phyloP scores from a whole-genome alignment of 2,329 filamentous ascomycete species.

The Aspergillus sp. region DNA sequence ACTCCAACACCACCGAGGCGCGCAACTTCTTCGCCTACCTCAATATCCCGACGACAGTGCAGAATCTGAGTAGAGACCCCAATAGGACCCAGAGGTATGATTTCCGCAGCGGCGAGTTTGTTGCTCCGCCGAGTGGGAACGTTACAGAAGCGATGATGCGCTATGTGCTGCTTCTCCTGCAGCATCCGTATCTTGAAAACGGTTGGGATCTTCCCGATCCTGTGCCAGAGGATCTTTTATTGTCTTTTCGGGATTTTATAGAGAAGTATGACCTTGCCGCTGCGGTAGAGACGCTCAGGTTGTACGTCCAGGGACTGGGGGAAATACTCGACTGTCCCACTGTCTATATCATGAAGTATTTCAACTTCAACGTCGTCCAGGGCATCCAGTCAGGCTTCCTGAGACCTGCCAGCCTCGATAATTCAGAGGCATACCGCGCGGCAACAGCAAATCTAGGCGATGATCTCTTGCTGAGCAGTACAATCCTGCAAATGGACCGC shows the following conservation, averaged over 20 bases:
- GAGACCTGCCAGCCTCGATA: constrained; percentile 38
- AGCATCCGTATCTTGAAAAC: constrained; percentile 25
- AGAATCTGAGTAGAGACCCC: background rate
- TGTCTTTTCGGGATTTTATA: constrained; percentile 31
- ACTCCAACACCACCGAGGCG: constrained; percentile 20
- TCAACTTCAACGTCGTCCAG: constrained; percentile 31
- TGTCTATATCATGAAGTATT: constrained; percentile 25
- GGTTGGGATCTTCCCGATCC: constrained; percentile 28
- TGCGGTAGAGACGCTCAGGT: constrained; percentile 19
- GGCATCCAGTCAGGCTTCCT: constrained; percentile 31
- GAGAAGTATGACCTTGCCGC: constrained; percentile 24
- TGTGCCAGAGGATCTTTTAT: constrained; percentile 30
- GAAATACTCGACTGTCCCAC: constrained; percentile 23
- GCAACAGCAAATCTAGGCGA: constrained; percentile 29
- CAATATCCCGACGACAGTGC: constrained; percentile 12
- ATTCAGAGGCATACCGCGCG: constrained; percentile 41
- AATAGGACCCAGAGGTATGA: constrained; percentile 12
- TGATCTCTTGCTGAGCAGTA: constrained; percentile 39
- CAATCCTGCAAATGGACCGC: constrained; percentile 33
- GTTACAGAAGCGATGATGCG: constrained; percentile 9
- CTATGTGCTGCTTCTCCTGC: constrained; percentile 17
- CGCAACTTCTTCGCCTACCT: constrained; percentile 26
- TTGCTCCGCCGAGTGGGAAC: constrained; percentile 14
- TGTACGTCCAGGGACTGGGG: constrained; percentile 19
- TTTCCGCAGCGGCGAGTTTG: constrained; percentile 22